Conservation (phyloP, 2,329 filamentous ascomycete species). For the Talaromyces sp. region DNA sequence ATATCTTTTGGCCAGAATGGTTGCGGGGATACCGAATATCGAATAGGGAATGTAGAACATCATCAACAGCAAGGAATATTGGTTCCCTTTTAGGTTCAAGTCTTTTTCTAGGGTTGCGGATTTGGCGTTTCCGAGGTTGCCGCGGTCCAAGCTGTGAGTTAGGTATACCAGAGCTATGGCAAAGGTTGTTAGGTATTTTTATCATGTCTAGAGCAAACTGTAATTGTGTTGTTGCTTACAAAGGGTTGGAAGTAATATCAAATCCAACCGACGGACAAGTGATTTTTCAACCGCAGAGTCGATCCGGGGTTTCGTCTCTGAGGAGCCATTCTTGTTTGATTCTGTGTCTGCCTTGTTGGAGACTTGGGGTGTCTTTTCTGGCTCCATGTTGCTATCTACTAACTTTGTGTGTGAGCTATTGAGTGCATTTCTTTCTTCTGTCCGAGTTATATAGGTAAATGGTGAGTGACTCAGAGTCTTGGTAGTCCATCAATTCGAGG, state of each 20-base stretch:
- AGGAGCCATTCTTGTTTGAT: neutral
- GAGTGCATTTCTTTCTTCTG: too few relatives aligned
- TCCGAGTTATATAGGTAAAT: too few relatives aligned
- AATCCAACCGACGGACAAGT: constrained; percentile 1
- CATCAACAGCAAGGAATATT: constrained; percentile 16
- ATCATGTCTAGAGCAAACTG: too few relatives aligned
- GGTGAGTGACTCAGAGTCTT: too few relatives aligned
- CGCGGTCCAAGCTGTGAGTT: constrained; percentile 12
- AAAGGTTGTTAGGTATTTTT: neutral
- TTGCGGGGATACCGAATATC: constrained; percentile 15
- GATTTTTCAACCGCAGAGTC: neutral
- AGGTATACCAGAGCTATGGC: constrained; percentile 8
- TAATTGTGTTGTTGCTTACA: neutral
- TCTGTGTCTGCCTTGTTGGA: neutral
- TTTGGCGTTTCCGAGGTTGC: constrained; percentile 16
- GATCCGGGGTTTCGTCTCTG: neutral
- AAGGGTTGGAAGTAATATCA: constrained; percentile 2
- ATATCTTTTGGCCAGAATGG: constrained; percentile 7
- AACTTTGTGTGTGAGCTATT: too few relatives aligned
- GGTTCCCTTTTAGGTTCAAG: constrained; percentile 14
- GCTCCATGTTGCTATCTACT: neutral
- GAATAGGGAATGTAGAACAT: constrained; percentile 17
- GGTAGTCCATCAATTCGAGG: too few relatives aligned
- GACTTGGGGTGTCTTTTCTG: neutral
- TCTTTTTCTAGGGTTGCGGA: constrained; percentile 15